Evolutionary conservation across 306 rosid genomes (phyloP), one percentile per base, ranked within the genome.

Genomic region (Cicer cuneatum): DNA sequence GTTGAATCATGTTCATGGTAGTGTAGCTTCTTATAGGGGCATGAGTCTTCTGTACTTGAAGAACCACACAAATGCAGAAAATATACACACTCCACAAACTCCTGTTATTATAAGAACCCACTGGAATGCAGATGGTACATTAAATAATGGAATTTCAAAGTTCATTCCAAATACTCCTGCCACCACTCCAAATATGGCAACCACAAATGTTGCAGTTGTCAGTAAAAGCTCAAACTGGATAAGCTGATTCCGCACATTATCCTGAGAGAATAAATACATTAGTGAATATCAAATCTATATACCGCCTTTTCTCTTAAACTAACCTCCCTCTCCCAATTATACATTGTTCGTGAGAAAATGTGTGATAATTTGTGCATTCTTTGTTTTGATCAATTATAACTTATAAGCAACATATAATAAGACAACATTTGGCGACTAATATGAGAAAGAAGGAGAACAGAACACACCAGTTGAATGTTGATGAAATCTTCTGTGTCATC

Each of bases 401-500:
- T 11, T 46, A 66, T 41, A 42, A 40, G 52, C 49, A 74, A 49
- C 47, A 43, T 14, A 46, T 14, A 59, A 46, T 40, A 71, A 41
- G 45, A 62, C 51, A 69, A 72, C 40, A 35, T 39, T 66, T 35
- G 8, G 66, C 13, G 33, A 66, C 62, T 65, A 69, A 60, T 51
- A 12, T 14, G 49, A 52, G 74, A 63, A 67, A 69, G 64, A 45
- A 56, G 18, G 40, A 33, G 66, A 69, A 35, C 8, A 7, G 18
- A 39, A 51, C 85, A 66, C 77, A 95, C 98, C 95, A 95, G 86
- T 82, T 95, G 99, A 78, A 95, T 90, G 92, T 95, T 95, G 75
- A 95, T 95, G 87, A 95, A 95, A 87, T 90, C 98, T 86, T 95
- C 99, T 0, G 99, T 95, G 79, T 95, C 99, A 48, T 92, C 99